phyloP scores from a whole-genome alignment of 108 stramenopile genomes.

The Craspedostauros australis region DNA sequence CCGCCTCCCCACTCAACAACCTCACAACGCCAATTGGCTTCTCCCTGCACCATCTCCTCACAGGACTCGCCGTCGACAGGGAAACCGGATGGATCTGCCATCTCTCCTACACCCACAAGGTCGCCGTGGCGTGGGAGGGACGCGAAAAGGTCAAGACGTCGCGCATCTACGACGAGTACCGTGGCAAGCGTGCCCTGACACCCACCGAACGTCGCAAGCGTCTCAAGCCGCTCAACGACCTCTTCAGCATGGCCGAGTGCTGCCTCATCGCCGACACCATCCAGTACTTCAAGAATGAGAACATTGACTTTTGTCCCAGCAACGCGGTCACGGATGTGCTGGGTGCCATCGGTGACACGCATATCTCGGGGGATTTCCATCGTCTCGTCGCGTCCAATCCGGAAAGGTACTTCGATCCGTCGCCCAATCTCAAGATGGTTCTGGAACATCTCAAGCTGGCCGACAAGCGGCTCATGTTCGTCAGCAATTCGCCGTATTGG shows the following conservation, averaged over 20 bases:
- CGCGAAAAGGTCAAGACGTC: constrained; percentile 63
- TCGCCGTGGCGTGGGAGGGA: constrained; percentile 90
- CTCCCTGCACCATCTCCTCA: too few species aligned
- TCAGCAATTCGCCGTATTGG: constrained; percentile 88
- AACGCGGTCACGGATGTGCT: constrained; percentile 86
- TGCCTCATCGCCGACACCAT: constrained; percentile 94
- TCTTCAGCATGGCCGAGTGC: constrained; percentile 94
- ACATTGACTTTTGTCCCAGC: constrained; percentile 70
- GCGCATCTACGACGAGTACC: constrained; percentile 77
- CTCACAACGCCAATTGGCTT: too few species aligned
- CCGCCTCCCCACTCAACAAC: too few species aligned
- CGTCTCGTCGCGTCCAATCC: constrained; percentile 74
- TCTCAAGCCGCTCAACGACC: constrained; percentile 90
- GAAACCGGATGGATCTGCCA: constrained; percentile 94
- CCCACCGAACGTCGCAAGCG: constrained; percentile 63
- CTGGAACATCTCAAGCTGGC: constrained; percentile 55
- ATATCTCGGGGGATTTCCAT: constrained; percentile 94
- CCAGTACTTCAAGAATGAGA: constrained; percentile 79
- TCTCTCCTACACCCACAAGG: constrained; percentile 91
- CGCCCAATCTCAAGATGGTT: constrained; percentile 71
- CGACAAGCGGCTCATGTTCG: constrained; percentile 77
- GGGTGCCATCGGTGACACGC: constrained; percentile 80
- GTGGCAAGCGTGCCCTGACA: constrained; percentile 67
- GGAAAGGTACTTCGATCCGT: constrained; percentile 64
- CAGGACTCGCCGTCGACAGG: constrained; percentile 91